Percentiles rank a stretch among this genome's conserved stretches.
phyloP scores from a whole-genome alignment of 768 basidiomycete genomes.

The Boletus patriciae region DNA sequence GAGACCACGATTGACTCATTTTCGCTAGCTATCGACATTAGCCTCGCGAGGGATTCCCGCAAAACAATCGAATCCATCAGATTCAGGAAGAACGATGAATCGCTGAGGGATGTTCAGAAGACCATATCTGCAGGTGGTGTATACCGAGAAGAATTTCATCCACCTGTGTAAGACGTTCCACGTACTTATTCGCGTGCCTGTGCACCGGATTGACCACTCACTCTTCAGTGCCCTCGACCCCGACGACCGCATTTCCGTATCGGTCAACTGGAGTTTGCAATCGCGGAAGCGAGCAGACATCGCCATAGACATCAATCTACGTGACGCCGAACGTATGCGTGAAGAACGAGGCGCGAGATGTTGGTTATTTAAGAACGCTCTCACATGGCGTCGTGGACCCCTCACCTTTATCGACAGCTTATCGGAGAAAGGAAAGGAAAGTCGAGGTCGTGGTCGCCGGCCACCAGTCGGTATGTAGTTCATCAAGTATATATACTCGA shows the following conservation, averaged over 20 bases:
- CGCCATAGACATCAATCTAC: conserved; percentile 1
- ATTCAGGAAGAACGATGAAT: neutral
- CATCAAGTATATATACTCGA: neutral
- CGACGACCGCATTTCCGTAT: neutral
- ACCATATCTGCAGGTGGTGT: neutral
- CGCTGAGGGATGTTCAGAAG: neutral
- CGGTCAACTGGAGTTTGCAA: neutral
- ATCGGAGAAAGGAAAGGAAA: conserved; percentile 8
- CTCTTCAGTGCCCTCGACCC: neutral
- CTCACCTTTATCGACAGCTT: conserved; percentile 3
- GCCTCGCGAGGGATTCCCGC: conserved; percentile 7
- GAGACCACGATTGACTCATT: neutral
- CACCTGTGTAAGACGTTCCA: conserved; percentile 7
- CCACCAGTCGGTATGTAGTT: neutral
- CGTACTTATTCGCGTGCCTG: neutral
- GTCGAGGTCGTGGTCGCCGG: conserved; percentile 8
- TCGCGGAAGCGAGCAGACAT: neutral
- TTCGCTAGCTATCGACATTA: neutral
- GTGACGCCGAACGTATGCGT: neutral
- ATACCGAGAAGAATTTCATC: conserved; percentile 1
- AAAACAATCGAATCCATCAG: conserved; percentile 10
- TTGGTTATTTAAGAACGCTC: conserved; percentile 1
- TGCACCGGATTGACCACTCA: neutral
- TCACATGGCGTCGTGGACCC: neutral
- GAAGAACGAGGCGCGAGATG: conserved; percentile 1